These are phyloP conservation scores for Tarenaya hassleriana DNA, from an alignment of 345 rosid genomes.

Conservation along the genomic window DNA sequence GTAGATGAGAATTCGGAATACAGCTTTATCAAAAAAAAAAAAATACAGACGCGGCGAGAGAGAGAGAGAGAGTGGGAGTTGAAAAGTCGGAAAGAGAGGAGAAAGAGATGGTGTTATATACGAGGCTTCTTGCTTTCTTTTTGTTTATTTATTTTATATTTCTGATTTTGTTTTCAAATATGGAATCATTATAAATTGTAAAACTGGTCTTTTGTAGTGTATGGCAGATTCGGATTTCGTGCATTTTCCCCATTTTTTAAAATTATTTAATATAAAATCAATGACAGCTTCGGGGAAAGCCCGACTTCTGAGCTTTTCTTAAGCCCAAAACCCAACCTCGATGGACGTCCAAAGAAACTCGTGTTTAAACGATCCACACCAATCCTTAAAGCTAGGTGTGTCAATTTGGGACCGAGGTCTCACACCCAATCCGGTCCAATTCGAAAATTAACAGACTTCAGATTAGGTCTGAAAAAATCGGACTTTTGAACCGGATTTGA, in stretches of 20 bases:
- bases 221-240: background rate
- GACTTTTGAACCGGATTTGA: too few relatives aligned
- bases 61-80: constrained; percentile 5
- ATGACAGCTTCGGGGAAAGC: too few relatives aligned
- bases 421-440: too few relatives aligned
- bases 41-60: constrained; percentile 12
- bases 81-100: constrained; percentile 5
- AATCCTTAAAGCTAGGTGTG: too few relatives aligned
- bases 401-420: too few relatives aligned
- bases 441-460: too few relatives aligned
- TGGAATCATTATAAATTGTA: constrained; percentile 3
- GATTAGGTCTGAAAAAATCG: too few relatives aligned
- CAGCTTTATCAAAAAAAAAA: constrained; percentile 3
- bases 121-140: constrained; percentile 18
- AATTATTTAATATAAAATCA: too few relatives aligned
- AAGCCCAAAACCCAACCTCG: too few relatives aligned
- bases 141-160: constrained; percentile 3
- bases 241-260: background rate
- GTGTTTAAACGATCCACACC: too few relatives aligned
- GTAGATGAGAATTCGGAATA: background rate
- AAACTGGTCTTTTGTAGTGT: background rate
- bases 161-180: background rate
- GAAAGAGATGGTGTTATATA: constrained; percentile 24
- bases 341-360: too few relatives aligned
- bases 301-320: too few relatives aligned